phyloP scores from a whole-genome alignment of 1,139 yeast genomes.

The Magnusiomyces tetraspermus region DNA sequence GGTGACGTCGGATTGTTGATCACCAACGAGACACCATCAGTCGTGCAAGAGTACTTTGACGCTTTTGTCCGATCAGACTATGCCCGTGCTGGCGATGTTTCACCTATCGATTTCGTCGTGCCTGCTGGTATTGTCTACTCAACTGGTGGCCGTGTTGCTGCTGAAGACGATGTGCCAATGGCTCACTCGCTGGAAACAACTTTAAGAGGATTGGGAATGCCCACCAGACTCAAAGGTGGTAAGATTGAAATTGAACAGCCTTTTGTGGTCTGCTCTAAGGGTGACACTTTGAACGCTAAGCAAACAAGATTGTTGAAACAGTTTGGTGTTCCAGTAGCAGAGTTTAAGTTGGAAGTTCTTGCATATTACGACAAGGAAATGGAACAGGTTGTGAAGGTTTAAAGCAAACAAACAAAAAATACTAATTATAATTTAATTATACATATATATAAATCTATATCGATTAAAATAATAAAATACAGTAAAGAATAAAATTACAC shows the following conservation, averaged over 20 bases:
- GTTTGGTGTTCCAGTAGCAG: constrained; percentile 90
- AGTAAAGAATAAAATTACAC: not conserved
- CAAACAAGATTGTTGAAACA: constrained; percentile 89
- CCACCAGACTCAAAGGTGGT: constrained; percentile 84
- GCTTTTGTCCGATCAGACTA: constrained; percentile 73
- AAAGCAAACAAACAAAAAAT: too few species aligned
- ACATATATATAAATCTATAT: too few species aligned
- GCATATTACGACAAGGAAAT: constrained; percentile 49
- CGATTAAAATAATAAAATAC: not conserved
- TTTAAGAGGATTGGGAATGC: constrained; percentile 79
- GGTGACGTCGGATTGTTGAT: constrained; percentile 84
- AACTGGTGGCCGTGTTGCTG: constrained; percentile 86
- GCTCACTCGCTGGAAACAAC: constrained; percentile 93
- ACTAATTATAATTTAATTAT: too few species aligned
- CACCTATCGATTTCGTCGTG: constrained; percentile 73
- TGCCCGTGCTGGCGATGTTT: constrained; percentile 77
- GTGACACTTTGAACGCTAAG: constrained; percentile 75
- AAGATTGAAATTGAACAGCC: constrained; percentile 71
- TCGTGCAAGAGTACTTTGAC: constrained; percentile 75
- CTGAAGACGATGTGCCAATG: constrained; percentile 92
- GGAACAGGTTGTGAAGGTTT: constrained; percentile 14
- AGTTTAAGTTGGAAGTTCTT: constrained; percentile 69
- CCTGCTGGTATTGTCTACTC: constrained; percentile 91
- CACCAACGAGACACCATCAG: constrained; percentile 76
- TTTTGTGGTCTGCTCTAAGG: constrained; percentile 69